These are phyloP conservation scores for Choanephora cucurbitarum DNA, from an alignment of 371 early-diverging fungal species.

Conservation along the genomic window DNA sequence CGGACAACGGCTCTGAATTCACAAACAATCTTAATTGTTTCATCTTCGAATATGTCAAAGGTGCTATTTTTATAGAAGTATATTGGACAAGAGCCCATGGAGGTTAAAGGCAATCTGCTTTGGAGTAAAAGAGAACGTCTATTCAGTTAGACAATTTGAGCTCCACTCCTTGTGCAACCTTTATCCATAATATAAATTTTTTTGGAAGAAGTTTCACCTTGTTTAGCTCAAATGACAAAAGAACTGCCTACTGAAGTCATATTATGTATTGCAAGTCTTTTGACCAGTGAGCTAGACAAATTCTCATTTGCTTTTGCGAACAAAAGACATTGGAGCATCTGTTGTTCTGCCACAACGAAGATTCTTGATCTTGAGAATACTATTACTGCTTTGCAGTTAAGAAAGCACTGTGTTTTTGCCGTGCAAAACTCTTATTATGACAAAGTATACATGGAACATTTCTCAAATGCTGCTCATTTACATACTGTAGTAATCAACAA, in stretches of 20 bases:
- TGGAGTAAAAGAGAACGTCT: no score
- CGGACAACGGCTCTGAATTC: no score
- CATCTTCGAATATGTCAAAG: no score
- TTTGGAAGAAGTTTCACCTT: no score
- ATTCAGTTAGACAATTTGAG: no score
- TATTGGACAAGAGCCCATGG: no score
- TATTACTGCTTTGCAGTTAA: conserved; percentile 7
- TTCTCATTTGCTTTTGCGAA: conserved; percentile 20
- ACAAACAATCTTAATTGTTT: no score
- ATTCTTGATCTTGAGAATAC: conserved; percentile 7
- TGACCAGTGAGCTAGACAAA: conserved; percentile 12
- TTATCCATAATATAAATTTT: no score
- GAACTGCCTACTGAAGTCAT: conserved; percentile 11
- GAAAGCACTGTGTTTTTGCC: conserved; percentile 15
- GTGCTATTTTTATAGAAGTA: no score
- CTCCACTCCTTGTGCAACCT: no score
- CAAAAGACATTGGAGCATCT: conserved; percentile 15
- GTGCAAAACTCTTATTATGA: conserved; percentile 11
- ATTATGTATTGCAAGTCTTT: conserved; percentile 12
- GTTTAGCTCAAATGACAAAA: conserved; percentile 4
- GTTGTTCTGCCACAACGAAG: conserved; percentile 9
- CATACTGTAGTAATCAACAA: conserved; percentile 11
- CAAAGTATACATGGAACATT: conserved; percentile 11
- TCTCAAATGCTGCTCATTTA: conserved; percentile 10
- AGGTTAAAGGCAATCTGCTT: no score